These are phyloP conservation scores for Phaeolepiota aurea DNA, from an alignment of 768 basidiomycete genomes.

Conservation along the genomic window DNA sequence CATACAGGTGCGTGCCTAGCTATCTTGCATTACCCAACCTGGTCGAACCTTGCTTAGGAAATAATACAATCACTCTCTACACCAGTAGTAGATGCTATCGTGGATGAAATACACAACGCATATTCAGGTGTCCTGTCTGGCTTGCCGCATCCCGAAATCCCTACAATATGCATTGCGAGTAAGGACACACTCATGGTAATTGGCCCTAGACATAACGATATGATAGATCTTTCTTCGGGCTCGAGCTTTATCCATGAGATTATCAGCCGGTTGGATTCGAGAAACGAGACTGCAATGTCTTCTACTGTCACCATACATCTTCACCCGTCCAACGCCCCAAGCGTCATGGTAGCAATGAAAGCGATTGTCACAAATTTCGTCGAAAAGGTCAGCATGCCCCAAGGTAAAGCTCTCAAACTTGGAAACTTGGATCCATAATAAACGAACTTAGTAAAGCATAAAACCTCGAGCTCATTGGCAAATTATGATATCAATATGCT, in stretches of 20 bases:
- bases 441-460: conserved; percentile 33
- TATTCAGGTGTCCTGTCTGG: conserved; percentile 33
- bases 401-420: conserved; percentile 9
- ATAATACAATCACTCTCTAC: conserved; percentile 32
- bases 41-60: conserved; percentile 18
- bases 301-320: conserved; percentile 40
- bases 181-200: conserved; percentile 4
- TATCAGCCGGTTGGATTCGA: conserved; percentile 22
- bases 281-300: conserved; percentile 7
- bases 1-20: conserved; percentile 28
- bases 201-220: conserved; percentile 1
- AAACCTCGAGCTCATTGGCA: conserved; percentile 42
- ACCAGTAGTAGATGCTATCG: conserved; percentile 33
- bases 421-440: conserved; percentile 1
- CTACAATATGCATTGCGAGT: conserved; percentile 39
- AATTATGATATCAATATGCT: conserved; percentile 56
- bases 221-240: conserved; percentile 34
- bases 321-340: conserved; percentile 50
- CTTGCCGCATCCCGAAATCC: conserved; percentile 38
- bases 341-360: conserved; percentile 44
- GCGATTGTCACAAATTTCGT: conserved; percentile 46
- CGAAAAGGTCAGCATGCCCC: conserved; percentile 20
- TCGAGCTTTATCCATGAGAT: conserved; percentile 40
- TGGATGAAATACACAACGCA: conserved; percentile 22
- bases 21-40: background rate